phyloP scores from a whole-genome alignment of 2,329 filamentous ascomycete species.

The Colletotrichum echinochloae region DNA sequence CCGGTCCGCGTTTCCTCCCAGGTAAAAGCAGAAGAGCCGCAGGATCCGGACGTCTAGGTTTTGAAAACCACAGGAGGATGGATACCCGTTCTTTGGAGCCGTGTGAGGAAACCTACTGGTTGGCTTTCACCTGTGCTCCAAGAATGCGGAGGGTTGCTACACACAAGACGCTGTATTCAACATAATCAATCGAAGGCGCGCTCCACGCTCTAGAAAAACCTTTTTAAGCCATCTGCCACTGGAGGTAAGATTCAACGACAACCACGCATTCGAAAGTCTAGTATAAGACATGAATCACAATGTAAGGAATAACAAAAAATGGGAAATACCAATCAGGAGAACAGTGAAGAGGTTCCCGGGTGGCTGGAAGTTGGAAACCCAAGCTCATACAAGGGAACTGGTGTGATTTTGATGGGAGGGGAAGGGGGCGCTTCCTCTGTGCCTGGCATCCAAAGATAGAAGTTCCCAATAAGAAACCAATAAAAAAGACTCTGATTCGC shows the following conservation, averaged over 20 bases:
- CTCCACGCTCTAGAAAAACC: background rate
- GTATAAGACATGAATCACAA: background rate
- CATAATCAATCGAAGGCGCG: background rate
- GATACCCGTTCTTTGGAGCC: background rate
- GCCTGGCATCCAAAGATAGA: background rate
- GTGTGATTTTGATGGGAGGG: background rate
- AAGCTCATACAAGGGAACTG: background rate
- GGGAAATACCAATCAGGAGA: background rate
- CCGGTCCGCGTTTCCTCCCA: background rate
- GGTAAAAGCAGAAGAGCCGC: background rate
- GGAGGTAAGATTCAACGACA: background rate
- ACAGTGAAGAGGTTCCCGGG: background rate
- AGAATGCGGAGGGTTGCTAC: background rate
- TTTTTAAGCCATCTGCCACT: background rate
- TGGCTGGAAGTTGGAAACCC: background rate
- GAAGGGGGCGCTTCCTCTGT: background rate
- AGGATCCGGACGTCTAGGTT: no score
- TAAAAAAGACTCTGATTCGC: background rate
- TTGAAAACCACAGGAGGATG: background rate
- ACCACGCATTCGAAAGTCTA: background rate
- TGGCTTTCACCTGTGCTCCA: background rate
- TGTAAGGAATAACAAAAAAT: background rate
- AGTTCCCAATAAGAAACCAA: background rate
- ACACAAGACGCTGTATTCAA: background rate
- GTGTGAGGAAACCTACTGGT: background rate